Percentiles rank a stretch among this genome's conserved stretches.
phyloP scores from a whole-genome alignment of 2,329 filamentous ascomycete species.

The Beauveria asiatica region DNA sequence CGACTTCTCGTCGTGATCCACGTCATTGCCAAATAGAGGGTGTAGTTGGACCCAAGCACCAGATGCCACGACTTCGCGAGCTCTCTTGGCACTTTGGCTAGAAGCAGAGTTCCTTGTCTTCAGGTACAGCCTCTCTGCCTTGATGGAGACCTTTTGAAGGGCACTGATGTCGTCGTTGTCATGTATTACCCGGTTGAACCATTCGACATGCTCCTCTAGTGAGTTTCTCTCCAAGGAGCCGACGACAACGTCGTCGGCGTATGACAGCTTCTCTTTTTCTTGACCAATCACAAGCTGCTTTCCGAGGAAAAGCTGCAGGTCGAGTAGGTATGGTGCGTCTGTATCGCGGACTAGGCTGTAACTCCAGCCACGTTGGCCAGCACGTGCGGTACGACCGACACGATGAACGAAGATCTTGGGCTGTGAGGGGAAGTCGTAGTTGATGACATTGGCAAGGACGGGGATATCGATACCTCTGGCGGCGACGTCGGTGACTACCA shows the following conservation, averaged over 20 bases:
- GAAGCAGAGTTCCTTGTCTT: conserved; percentile 87
- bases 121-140: conserved; percentile 89
- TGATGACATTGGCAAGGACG: conserved; percentile 91
- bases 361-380: conserved; percentile 86
- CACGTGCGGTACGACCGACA: conserved; percentile 90
- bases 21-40: conserved; percentile 67
- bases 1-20: conserved; percentile 57
- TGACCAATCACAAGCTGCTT: conserved; percentile 71
- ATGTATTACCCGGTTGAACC: conserved; percentile 68
- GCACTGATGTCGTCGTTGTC: conserved; percentile 66
- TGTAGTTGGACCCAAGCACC: conserved; percentile 68
- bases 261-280: conserved; percentile 55
- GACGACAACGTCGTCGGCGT: conserved; percentile 74
- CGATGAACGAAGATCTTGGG: conserved; percentile 95
- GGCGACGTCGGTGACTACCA: conserved; percentile 94
- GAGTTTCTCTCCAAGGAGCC: conserved; percentile 66
- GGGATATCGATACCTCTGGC: conserved; percentile 97
- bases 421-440: conserved; percentile 95
- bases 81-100: conserved; percentile 77
- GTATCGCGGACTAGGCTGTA: conserved; percentile 85
- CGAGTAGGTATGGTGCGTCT: conserved; percentile 85
- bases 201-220: conserved; percentile 70
- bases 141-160: conserved; percentile 65
- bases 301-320: conserved; percentile 91
- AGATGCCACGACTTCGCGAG: conserved; percentile 66